Percentiles rank a stretch among this genome's conserved stretches.
Evolutionary conservation across 345 rosid species (phyloP).

Genomic region (Punica granatum): DNA sequence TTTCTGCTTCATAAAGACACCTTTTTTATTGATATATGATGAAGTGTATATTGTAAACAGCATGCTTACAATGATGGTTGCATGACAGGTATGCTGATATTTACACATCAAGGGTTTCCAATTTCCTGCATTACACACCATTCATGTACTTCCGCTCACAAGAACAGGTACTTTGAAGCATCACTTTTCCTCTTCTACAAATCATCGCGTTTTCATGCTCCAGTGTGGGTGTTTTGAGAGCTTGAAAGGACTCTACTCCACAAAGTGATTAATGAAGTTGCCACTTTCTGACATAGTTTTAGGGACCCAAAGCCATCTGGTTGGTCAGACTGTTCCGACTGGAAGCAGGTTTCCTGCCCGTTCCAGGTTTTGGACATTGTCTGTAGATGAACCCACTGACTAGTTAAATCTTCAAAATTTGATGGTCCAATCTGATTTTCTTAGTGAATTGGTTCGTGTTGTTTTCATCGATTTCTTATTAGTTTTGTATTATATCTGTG

Average conservation of each 20-base stretch:
- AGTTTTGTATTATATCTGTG: too few relatives aligned
- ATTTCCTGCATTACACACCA: constrained; percentile 80
- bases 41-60: neutral
- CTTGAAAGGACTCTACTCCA: neutral
- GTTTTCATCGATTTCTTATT: too few relatives aligned
- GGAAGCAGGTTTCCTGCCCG: neutral
- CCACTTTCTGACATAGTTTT: neutral
- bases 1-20: neutral
- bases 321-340: neutral
- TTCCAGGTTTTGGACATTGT: too few relatives aligned
- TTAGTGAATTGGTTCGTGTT: too few relatives aligned
- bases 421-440: too few relatives aligned
- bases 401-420: too few relatives aligned
- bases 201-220: neutral
- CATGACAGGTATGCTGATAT: constrained; percentile 84
- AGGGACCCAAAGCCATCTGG: neutral
- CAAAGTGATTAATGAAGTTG: neutral
- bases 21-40: too few relatives aligned
- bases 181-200: neutral
- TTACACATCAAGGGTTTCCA: constrained; percentile 87
- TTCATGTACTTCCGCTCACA: constrained; percentile 94
- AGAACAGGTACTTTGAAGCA: constrained; percentile 55
- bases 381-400: too few relatives aligned
- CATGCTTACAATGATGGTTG: neutral
- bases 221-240: neutral